phyloP scores from a whole-genome alignment of 2,329 filamentous ascomycete genomes.

The Cytospora paraplurivora region DNA sequence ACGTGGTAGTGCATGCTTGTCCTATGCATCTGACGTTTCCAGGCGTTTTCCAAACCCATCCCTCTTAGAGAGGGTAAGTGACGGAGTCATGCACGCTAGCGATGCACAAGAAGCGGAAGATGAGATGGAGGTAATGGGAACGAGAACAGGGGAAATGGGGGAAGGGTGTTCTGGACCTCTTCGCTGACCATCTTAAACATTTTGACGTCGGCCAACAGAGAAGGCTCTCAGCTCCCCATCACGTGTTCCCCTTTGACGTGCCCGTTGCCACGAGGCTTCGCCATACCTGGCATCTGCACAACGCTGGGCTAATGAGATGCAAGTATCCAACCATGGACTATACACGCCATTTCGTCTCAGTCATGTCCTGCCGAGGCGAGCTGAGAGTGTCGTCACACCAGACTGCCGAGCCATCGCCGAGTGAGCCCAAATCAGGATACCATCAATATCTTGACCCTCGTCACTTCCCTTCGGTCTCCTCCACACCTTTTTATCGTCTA shows the following conservation, averaged over 20 bases:
- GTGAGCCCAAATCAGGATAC: background rate
- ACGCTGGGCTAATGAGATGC: conserved; percentile 7
- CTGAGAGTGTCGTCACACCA: background rate
- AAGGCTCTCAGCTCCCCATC: conserved; percentile 13
- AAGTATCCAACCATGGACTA: background rate
- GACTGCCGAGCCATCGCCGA: conserved; percentile 19
- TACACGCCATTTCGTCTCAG: background rate
- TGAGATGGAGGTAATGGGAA: conserved; percentile 6
- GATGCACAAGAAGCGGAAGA: conserved; percentile 6
- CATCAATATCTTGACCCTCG: conserved; percentile 3
- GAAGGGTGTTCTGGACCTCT: conserved; percentile 13
- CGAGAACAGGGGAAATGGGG: background rate
- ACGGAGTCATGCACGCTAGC: conserved; percentile 8
- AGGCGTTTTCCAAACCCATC: background rate
- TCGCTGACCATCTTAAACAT: background rate
- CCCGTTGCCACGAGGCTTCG: conserved; percentile 19
- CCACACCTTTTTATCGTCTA: background rate
- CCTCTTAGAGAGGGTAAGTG: background rate
- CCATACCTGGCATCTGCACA: background rate
- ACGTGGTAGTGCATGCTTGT: conserved; percentile 20
- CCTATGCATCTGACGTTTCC: conserved; percentile 14
- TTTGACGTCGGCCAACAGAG: conserved; percentile 11
- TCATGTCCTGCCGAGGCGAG: background rate
- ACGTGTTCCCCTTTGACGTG: conserved; percentile 16
- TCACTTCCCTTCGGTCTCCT: background rate